Evolutionary conservation across 352 stramenopile species (phyloP).

Genomic region (Phytophthora chlamydospora): DNA sequence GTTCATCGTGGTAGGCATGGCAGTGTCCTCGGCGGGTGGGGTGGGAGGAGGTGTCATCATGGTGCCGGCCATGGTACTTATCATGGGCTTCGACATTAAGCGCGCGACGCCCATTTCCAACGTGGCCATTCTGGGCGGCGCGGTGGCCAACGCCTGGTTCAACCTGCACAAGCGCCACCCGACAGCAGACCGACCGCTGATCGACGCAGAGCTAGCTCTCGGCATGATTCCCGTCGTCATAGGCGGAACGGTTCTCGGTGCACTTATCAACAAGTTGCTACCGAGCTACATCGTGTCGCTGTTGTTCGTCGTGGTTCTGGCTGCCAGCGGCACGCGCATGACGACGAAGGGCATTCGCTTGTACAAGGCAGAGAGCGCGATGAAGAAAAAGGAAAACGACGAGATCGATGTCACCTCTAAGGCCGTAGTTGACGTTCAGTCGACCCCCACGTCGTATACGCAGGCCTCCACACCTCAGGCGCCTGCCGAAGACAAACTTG

Average conservation of each 20-base stretch:
- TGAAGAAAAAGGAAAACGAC: constrained; percentile 20
- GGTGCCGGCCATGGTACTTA: constrained; percentile 54
- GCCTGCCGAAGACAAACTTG: not conserved
- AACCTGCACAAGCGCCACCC: constrained; percentile 60
- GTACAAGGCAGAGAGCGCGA: constrained; percentile 37
- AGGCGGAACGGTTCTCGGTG: constrained; percentile 51
- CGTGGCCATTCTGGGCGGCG: constrained; percentile 61
- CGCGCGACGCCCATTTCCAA: constrained; percentile 56
- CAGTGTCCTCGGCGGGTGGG: constrained; percentile 44
- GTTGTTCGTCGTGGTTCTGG: constrained; percentile 49
- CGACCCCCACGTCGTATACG: constrained; percentile 10
- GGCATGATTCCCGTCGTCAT: constrained; percentile 66
- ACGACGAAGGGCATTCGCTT: constrained; percentile 14
- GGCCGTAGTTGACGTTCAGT: not conserved
- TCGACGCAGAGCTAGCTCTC: constrained; percentile 54
- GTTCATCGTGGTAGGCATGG: constrained; percentile 49
- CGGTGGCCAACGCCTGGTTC: constrained; percentile 57
- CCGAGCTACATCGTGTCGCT: constrained; percentile 59
- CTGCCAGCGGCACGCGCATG: constrained; percentile 30
- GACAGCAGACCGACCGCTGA: constrained; percentile 46
- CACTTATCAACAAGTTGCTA: constrained; percentile 59
- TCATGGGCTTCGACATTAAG: constrained; percentile 69
- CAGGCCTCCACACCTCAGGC: constrained; percentile 5
- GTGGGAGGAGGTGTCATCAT: constrained; percentile 55
- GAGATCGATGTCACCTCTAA: not conserved